A percentile compares a stretch with the other conserved stretches of the same genome.
Evolutionary conservation across 139 green algal genomes (phyloP).

Genomic region (Eudorina sp.): DNA sequence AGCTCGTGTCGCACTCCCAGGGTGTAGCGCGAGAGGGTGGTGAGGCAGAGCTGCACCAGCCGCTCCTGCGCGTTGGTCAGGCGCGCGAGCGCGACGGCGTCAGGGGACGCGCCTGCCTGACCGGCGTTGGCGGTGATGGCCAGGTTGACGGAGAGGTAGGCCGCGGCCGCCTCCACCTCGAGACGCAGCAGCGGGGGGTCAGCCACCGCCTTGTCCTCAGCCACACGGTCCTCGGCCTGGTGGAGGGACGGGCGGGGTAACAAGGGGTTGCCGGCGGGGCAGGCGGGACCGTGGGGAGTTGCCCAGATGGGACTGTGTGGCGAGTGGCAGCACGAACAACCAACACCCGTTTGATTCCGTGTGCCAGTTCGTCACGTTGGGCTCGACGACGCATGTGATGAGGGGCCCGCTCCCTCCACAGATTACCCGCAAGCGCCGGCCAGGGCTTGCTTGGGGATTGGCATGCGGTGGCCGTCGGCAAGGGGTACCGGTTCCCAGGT

Average conservation of each 20-base stretch:
- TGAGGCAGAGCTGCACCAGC: conserved; percentile 77
- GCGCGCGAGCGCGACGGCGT: conserved; percentile 8
- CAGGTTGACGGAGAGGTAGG: conserved; percentile 84
- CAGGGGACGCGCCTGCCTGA: not conserved
- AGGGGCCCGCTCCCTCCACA: no score
- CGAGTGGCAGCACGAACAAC: no score
- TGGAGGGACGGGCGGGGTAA: not conserved
- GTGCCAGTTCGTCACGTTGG: no score
- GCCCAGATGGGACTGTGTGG: no score
- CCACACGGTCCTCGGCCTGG: conserved; percentile 77
- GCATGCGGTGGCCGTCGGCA: no score
- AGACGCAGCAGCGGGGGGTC: conserved; percentile 95
- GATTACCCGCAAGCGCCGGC: no score
- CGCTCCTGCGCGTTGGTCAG: conserved; percentile 42
- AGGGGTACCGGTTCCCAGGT: no score
- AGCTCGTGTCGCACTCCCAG: conserved; percentile 32
- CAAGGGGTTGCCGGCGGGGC: no score
- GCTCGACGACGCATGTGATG: no score
- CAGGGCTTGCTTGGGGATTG: no score
- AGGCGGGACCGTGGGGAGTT: no score
- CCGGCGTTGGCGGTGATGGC: conserved; percentile 6
- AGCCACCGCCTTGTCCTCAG: conserved; percentile 67
- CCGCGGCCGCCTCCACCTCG: conserved; percentile 89
- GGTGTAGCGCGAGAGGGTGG: conserved; percentile 72
- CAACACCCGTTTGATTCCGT: no score